These are phyloP conservation scores for Vaccinium darrowii DNA, from an alignment of 148 eudicot genomes.

Conservation along the genomic window DNA sequence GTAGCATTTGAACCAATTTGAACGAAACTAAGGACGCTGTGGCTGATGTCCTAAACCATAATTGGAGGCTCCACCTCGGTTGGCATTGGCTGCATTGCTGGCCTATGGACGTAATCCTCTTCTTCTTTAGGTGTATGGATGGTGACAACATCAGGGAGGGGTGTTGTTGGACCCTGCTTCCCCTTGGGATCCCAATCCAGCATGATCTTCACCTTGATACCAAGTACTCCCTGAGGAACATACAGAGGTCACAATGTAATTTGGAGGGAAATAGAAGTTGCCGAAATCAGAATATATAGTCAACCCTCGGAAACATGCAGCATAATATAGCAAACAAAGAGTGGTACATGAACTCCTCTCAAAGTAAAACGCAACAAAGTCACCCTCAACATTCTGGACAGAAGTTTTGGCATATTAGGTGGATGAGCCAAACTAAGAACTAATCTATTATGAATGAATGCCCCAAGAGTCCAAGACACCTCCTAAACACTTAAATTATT, in stretches of 20 bases:
- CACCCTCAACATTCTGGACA: background rate
- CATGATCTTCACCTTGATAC: constrained; percentile 82
- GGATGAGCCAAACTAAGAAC: no score
- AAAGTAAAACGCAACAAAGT: background rate
- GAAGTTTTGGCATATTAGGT: no score
- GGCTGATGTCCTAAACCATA: constrained; percentile 15
- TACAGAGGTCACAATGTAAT: no score
- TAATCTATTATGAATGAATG: background rate
- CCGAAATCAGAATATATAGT: no score
- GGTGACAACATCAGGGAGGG: constrained; percentile 67
- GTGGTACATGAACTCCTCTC: background rate
- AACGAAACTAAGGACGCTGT: background rate
- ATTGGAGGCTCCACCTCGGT: constrained; percentile 37
- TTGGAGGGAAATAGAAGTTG: no score
- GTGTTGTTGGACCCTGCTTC: constrained; percentile 62
- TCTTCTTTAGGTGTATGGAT: constrained; percentile 82
- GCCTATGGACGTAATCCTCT: constrained; percentile 25
- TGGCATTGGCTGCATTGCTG: constrained; percentile 21
- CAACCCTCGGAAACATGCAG: background rate
- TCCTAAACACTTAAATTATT: background rate
- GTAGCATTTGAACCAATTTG: background rate
- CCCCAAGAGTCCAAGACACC: background rate
- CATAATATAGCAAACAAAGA: no score
- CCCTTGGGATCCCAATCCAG: constrained; percentile 81
- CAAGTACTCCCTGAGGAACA: constrained; percentile 59